Percentiles rank a stretch among this genome's conserved stretches.
Evolutionary conservation across 2,329 filamentous ascomycete genomes (phyloP).

Genomic region (Penicillium palitans): DNA sequence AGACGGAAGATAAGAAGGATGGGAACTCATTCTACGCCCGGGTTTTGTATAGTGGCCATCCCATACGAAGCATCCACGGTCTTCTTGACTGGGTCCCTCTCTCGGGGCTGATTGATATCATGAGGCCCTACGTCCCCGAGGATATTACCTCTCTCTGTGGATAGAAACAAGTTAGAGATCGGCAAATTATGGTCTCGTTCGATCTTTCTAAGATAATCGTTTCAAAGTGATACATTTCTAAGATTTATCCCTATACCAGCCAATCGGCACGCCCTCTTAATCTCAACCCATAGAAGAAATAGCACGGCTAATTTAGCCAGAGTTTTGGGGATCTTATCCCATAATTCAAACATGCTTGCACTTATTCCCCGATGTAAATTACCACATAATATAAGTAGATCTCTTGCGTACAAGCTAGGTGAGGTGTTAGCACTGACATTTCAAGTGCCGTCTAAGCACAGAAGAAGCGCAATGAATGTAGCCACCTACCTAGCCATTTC

Average conservation of each 20-base stretch:
- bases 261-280: background rate
- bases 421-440: background rate
- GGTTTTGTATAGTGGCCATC: conserved; percentile 34
- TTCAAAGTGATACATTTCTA: background rate
- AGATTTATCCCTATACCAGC: background rate
- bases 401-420: background rate
- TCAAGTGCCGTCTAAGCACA: background rate
- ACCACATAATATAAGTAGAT: background rate
- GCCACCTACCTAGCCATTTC: background rate
- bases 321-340: background rate
- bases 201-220: background rate
- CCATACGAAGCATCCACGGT: conserved; percentile 33
- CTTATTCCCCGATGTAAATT: background rate
- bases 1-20: conserved; percentile 5
- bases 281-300: background rate
- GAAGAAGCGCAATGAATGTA: no score
- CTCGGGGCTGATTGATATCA: conserved; percentile 26
- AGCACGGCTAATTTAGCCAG: background rate
- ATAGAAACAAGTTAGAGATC: background rate
- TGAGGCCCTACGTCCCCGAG: conserved; percentile 29
- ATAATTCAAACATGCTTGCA: background rate
- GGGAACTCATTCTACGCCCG: conserved; percentile 23
- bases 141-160: conserved; percentile 32
- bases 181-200: background rate
- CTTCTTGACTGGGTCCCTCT: conserved; percentile 34